Conservation (phyloP, 2,329 filamentous ascomycete species). For the Tolypocladium cylindrosporum region DNA sequence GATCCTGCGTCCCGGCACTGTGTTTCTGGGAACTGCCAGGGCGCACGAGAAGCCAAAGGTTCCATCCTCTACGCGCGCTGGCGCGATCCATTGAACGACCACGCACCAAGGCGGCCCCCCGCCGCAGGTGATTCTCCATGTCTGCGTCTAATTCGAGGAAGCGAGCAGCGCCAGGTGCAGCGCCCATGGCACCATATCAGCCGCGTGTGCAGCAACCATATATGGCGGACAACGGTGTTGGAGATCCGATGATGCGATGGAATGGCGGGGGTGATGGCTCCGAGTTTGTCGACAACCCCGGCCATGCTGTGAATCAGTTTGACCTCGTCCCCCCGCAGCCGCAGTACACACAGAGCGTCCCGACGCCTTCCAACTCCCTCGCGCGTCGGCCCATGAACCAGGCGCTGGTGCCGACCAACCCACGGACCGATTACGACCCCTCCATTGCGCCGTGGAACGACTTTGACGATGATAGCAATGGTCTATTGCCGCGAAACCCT, state of each 20-base stretch:
- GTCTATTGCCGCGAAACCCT: conserved; percentile 25
- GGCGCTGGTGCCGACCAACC: conserved; percentile 34
- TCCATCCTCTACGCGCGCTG: neutral
- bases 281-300: conserved; percentile 24
- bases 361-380: conserved; percentile 37
- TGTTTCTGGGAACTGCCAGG: neutral
- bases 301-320: conserved; percentile 24
- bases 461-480: conserved; percentile 29
- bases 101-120: neutral
- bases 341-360: conserved; percentile 19
- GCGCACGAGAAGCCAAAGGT: neutral
- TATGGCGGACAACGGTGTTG: conserved; percentile 32
- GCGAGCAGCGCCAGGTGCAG: conserved; percentile 61
- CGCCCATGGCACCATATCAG: conserved; percentile 48
- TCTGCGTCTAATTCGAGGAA: conserved; percentile 51
- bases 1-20: neutral
- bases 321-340: conserved; percentile 26
- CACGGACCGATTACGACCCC: conserved; percentile 26
- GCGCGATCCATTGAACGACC: neutral
- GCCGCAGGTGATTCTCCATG: conserved; percentile 21
- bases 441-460: conserved; percentile 28
- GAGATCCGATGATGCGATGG: conserved; percentile 39
- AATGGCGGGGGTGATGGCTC: conserved; percentile 25
- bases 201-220: conserved; percentile 40
- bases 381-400: conserved; percentile 42